phyloP scores from a whole-genome alignment of 2,329 filamentous ascomycete genomes.

The Microascus cirrosus region DNA sequence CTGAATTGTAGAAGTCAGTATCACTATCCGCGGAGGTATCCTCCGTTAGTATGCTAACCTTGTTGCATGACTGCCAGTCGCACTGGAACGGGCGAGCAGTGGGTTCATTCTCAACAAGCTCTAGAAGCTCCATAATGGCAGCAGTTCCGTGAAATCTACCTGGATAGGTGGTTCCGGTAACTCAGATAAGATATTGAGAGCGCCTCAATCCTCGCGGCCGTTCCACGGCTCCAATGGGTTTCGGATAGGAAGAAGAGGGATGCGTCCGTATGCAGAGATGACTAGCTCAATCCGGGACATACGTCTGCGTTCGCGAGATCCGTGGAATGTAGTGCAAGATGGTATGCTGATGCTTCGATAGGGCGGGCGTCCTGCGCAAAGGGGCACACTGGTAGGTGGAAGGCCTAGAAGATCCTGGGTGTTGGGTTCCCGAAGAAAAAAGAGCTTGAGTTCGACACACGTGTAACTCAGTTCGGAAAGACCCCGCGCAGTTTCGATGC shows the following conservation, averaged over 20 bases:
- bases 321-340: not conserved
- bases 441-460: not conserved
- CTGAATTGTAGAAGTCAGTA: conserved; percentile 21
- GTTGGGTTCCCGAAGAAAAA: not conserved
- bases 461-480: not conserved
- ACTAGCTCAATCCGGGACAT: not conserved
- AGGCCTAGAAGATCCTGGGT: not conserved
- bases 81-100: conserved; percentile 52
- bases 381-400: not conserved
- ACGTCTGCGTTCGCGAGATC: not conserved
- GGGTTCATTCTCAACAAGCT: conserved; percentile 53
- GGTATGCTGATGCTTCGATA: not conserved
- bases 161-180: not conserved
- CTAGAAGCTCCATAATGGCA: conserved; percentile 50
- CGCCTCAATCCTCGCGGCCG: not conserved
- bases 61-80: conserved; percentile 50
- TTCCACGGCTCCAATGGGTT: not conserved
- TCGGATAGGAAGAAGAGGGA: not conserved
- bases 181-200: not conserved
- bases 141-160: not conserved
- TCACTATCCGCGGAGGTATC: not conserved
- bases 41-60: conserved; percentile 29
- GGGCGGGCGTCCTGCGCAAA: conserved; percentile 3
- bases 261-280: not conserved
- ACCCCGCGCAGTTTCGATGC: not conserved